Evolutionary conservation across 1,284 basidiomycete species (phyloP).

Genomic region (Pterulicium gracile): DNA sequence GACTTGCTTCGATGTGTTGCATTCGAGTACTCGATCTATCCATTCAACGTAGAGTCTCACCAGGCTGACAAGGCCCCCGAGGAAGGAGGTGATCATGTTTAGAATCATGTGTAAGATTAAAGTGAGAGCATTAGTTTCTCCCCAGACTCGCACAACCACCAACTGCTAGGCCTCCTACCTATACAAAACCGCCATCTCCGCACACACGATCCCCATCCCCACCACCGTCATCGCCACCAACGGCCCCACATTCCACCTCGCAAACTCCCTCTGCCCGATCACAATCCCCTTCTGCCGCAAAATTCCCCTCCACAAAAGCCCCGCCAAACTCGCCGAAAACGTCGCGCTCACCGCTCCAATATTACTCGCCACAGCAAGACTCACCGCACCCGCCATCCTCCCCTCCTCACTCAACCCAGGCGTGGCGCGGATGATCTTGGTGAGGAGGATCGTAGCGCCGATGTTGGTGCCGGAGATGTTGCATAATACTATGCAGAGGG

Average conservation of each 20-base stretch:
- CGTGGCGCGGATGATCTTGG: slow-evolving; percentile 34
- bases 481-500: slow-evolving; percentile 67
- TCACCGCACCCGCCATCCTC: slow-evolving; percentile 34
- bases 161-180: too few relatives aligned
- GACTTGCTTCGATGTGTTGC: too few relatives aligned
- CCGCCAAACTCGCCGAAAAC: slow-evolving; percentile 85
- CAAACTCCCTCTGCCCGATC: slow-evolving; percentile 62
- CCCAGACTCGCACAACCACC: too few relatives aligned
- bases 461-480: slow-evolving; percentile 93
- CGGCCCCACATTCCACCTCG: slow-evolving; percentile 60
- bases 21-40: too few relatives aligned
- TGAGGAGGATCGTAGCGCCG: slow-evolving; percentile 87
- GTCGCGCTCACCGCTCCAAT: slow-evolving; percentile 90
- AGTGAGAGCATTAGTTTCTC: too few relatives aligned
- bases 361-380: slow-evolving; percentile 78
- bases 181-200: slow-evolving; percentile 53
- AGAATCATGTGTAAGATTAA: too few relatives aligned
- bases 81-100: too few relatives aligned
- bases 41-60: too few relatives aligned
- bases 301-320: slow-evolving; percentile 80
- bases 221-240: slow-evolving; percentile 39
- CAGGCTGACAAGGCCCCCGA: too few relatives aligned
- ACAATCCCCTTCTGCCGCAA: slow-evolving; percentile 68
- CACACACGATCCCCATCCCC: slow-evolving; percentile 46
- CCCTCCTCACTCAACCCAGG: slow-evolving; percentile 11